A percentile compares a stretch with the other conserved stretches of the same genome.
phyloP scores from a whole-genome alignment of 169 alveolate genomes.

The Cryptosporidium meleagridis region DNA sequence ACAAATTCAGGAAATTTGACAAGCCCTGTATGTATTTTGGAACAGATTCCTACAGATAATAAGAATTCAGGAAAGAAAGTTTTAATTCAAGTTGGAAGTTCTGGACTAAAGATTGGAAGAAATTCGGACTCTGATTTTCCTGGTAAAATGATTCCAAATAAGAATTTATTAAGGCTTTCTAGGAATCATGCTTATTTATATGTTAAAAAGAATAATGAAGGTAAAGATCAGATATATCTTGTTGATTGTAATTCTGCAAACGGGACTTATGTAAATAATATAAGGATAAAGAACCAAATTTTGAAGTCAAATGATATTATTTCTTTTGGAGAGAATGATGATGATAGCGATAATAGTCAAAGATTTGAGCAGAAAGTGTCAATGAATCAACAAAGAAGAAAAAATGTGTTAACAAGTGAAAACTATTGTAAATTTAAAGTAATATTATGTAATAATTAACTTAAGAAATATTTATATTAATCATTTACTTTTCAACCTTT shows the following conservation, averaged over 20 bases:
- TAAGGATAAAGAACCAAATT: slow-evolving; percentile 10
- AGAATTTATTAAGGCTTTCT: slow-evolving; percentile 18
- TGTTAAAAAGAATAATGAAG: slow-evolving; percentile 3
- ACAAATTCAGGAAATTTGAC: slow-evolving; percentile 2
- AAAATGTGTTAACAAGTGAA: not conserved
- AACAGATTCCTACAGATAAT: not conserved
- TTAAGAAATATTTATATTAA: not conserved
- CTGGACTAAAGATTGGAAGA: slow-evolving; percentile 65
- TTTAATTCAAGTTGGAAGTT: slow-evolving; percentile 10
- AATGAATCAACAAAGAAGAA: not conserved
- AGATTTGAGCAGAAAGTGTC: not conserved
- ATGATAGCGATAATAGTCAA: not conserved
- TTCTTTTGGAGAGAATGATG: slow-evolving; percentile 18
- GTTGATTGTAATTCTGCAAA: slow-evolving; percentile 51
- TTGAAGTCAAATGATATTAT: slow-evolving; percentile 23
- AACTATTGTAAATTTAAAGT: not conserved
- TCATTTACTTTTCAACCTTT: slow-evolving; percentile 15
- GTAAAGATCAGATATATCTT: not conserved
- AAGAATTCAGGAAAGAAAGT: not conserved
- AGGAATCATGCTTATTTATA: slow-evolving; percentile 68
- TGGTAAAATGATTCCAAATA: not conserved
- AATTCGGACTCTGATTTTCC: slow-evolving; percentile 44
- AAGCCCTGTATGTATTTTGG: slow-evolving; percentile 27
- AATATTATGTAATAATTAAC: not conserved
- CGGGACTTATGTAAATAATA: slow-evolving; percentile 61